phyloP scores from a whole-genome alignment of 2,329 filamentous ascomycete species.

The Drechslerella coelobrocha region DNA sequence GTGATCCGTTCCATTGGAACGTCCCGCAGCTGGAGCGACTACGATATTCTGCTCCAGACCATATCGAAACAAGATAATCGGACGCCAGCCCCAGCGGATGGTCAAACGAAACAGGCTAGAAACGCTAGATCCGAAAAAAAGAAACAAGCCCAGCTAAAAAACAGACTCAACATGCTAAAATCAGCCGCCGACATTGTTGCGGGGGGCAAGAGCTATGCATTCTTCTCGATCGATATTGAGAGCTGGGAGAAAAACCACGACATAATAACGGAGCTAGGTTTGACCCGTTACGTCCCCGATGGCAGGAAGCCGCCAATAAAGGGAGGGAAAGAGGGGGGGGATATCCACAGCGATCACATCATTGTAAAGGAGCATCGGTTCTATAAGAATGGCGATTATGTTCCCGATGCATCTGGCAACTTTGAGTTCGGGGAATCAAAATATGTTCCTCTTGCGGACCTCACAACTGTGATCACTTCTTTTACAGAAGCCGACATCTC shows the following conservation, averaged over 20 bases:
- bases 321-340: not conserved
- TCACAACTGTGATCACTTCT: constrained; percentile 57
- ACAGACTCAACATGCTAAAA: constrained; percentile 38
- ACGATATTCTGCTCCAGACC: constrained; percentile 11
- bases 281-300: constrained; percentile 77
- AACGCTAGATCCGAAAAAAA: constrained; percentile 24
- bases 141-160: constrained; percentile 25
- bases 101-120: not conserved
- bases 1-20: constrained; percentile 18
- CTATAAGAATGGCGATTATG: constrained; percentile 71
- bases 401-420: constrained; percentile 73
- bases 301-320: constrained; percentile 57
- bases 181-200: constrained; percentile 28
- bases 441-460: constrained; percentile 58
- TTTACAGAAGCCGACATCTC: constrained; percentile 57
- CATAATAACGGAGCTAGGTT: constrained; percentile 81
- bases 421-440: constrained; percentile 74
- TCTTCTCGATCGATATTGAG: constrained; percentile 74
- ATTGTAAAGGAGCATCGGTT: constrained; percentile 73
- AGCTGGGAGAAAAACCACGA: constrained; percentile 72
- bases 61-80: not conserved
- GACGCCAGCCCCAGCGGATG: not conserved
- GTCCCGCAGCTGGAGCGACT: constrained; percentile 23
- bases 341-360: constrained; percentile 68
- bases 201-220: constrained; percentile 34